Conservation (phyloP, 2,329 filamentous ascomycete genomes). For the Cladosporium austrohemisphaericum region DNA sequence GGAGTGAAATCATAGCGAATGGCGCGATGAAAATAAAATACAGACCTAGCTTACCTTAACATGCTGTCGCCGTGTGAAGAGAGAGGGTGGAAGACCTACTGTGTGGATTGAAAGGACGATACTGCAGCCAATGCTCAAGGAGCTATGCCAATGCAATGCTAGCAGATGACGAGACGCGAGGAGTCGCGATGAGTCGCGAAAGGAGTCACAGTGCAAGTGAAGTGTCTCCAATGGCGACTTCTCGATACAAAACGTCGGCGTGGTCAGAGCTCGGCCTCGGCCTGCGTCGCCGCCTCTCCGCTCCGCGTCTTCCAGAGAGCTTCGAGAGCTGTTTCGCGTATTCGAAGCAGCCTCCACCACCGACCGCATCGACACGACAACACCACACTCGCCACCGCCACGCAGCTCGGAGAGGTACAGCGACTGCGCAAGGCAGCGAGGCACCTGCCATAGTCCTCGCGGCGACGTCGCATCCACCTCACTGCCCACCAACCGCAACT, state of each 20-base stretch:
- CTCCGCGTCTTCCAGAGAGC: slow-evolving; percentile 8
- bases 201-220: neutral
- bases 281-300: neutral
- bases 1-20: slow-evolving; percentile 1
- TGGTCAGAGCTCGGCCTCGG: slow-evolving; percentile 9
- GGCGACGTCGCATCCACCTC: no score
- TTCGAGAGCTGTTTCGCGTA: no score
- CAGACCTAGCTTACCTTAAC: slow-evolving; percentile 8
- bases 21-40: neutral
- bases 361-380: neutral
- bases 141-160: no score
- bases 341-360: slow-evolving; percentile 4
- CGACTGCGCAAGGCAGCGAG: no score
- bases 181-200: neutral
- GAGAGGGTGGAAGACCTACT: slow-evolving; percentile 3
- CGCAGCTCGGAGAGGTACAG: no score
- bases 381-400: neutral
- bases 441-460: no score
- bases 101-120: neutral
- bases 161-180: neutral
- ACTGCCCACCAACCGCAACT: no score
- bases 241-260: neutral
- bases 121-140: no score
- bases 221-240: neutral
- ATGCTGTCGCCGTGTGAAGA: neutral